Base-by-base conservation (phyloP, 257 asterid species). In the Marsdenia floribunda region DNA sequence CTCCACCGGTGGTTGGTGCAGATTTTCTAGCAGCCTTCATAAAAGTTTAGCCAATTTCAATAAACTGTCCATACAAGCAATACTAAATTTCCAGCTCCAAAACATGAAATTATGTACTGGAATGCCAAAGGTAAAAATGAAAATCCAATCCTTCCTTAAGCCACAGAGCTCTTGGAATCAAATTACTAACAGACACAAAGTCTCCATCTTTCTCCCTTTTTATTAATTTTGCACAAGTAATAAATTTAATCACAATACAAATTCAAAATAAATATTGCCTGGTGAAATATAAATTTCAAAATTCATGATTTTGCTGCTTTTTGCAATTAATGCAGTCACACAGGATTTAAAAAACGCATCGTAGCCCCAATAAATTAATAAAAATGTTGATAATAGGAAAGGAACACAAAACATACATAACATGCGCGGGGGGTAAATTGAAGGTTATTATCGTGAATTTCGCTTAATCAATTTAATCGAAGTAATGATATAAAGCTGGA, bases 11-110 rank as follows among this genome's bases (percentile, higher is more conserved):
- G 2, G 72, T 65, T 1, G 79, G 79, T 19, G 79, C 79, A n/a
- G 73, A 67, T 58, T 76, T 76, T 47, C 79, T 60, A 11, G 79
- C 79, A 54, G 79, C 79, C 79, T 76, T 65, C 50, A 65, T 6
- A 65, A 2, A 65, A 65, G 1, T 38, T 37, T 64, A 64, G 50
- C 49, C 49, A 24, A 65, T 24, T 47, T 65, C 69, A 63, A 22
- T 6, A 14, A 15, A 15, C 44, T 29, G 68, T 63, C 14, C 69
- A 63, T 2, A 37, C 12, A 19, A 64, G 14, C 15, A 64, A 14
- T 35, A 16, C 46, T 13, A 11, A 35, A 35, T n/a, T 33, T 64
- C 13, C 47, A 5, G 18, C 47, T 16, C 47, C 42, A 64, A 14
- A 35, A 33, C 5, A 35, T 16, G 15, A 33, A 0, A 13, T 52